Evolutionary conservation across 331 rosid species (phyloP).

Genomic region (Quercus phellos): DNA sequence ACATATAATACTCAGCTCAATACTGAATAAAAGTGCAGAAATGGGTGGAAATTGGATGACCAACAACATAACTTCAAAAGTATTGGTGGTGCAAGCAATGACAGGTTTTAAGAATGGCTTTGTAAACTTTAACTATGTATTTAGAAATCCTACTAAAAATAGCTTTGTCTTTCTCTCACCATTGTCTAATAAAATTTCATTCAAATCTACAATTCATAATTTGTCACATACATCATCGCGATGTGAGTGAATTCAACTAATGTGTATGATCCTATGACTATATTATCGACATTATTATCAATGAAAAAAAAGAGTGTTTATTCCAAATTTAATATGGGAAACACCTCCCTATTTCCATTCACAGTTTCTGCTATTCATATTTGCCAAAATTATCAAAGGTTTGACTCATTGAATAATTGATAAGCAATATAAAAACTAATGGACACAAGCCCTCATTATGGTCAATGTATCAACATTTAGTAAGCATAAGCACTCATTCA

Average conservation of each 20-base stretch:
- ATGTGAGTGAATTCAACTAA: conserved; percentile 81
- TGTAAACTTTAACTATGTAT: conserved; percentile 21
- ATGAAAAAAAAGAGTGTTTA: conserved; percentile 7
- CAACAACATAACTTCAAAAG: too few species aligned
- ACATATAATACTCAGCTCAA: too few species aligned
- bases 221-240: conserved; percentile 93
- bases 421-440: neutral
- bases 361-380: neutral
- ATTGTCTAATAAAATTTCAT: conserved; percentile 51
- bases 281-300: conserved; percentile 24
- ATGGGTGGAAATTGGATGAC: too few species aligned
- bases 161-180: conserved; percentile 24
- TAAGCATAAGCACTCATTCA: too few species aligned
- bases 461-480: too few species aligned
- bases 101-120: neutral
- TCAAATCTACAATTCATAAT: conserved; percentile 45
- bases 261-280: conserved; percentile 45
- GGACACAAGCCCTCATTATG: too few species aligned
- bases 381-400: conserved; percentile 7
- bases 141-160: conserved; percentile 25
- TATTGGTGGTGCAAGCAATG: too few species aligned
- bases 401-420: neutral
- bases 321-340: conserved; percentile 1
- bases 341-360: conserved; percentile 3
- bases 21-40: too few species aligned